Evolutionary conservation across 2,329 filamentous ascomycete species (phyloP).

Genomic region (Calonectria henricotiae): DNA sequence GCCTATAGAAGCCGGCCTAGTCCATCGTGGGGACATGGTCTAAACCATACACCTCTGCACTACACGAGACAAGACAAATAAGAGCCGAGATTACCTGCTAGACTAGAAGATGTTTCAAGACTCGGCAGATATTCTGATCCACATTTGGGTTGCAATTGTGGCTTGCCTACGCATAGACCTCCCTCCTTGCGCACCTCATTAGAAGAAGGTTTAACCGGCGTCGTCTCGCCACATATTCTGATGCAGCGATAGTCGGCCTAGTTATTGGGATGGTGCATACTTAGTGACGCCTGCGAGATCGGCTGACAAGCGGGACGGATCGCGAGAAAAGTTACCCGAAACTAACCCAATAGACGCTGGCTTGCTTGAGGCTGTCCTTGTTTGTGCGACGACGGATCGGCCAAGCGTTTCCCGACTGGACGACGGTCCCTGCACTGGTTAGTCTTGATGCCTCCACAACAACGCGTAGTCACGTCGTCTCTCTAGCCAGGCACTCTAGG

Average conservation of each 20-base stretch:
- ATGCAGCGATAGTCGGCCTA: conserved; percentile 2
- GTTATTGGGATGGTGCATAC: not conserved
- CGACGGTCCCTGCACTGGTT: conserved; percentile 8
- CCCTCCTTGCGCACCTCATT: not conserved
- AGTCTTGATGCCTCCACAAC: conserved; percentile 11
- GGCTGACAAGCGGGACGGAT: conserved; percentile 22
- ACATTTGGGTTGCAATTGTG: conserved; percentile 1
- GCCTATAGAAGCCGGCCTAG: no score
- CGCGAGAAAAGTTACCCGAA: conserved; percentile 1
- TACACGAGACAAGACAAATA: not conserved
- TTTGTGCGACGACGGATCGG: conserved; percentile 12
- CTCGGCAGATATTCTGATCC: conserved; percentile 8
- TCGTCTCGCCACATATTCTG: not conserved
- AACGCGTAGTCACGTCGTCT: not conserved
- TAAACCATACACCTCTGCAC: no score
- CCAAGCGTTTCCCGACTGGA: not conserved
- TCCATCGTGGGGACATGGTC: no score
- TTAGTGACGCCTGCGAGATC: conserved; percentile 12
- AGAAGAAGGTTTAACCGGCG: conserved; percentile 5
- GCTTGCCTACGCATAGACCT: conserved; percentile 2
- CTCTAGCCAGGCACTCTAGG: no score
- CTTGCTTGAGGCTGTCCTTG: not conserved
- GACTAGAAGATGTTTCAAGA: not conserved
- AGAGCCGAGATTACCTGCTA: not conserved
- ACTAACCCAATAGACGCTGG: conserved; percentile 1